A percentile compares a stretch with the other conserved stretches of the same genome.
Conservation (phyloP, 768 basidiomycete species). For the Amanita inopinata region DNA sequence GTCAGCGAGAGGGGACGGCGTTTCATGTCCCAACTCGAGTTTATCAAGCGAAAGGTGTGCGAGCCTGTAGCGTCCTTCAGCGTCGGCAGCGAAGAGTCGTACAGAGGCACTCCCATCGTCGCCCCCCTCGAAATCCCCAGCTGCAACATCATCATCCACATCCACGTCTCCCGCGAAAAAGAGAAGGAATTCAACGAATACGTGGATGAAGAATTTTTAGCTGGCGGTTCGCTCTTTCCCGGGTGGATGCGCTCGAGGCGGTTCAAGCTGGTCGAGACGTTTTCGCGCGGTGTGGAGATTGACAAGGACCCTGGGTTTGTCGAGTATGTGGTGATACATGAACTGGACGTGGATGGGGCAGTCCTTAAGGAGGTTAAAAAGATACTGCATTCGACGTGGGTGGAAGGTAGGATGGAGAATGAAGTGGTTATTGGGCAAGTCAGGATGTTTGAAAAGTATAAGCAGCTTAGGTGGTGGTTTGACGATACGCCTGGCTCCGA, state of each 20-base stretch:
- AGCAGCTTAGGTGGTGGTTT: too few species aligned
- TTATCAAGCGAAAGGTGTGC: constrained; percentile 20
- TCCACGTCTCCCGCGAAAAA: constrained; percentile 15
- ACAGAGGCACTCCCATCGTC: constrained; percentile 12
- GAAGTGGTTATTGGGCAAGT: too few species aligned
- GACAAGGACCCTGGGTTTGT: too few species aligned
- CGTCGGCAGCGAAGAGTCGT: too few species aligned
- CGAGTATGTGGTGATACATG: too few species aligned
- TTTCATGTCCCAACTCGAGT: constrained; percentile 17
- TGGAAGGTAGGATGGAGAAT: too few species aligned
- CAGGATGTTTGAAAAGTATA: too few species aligned
- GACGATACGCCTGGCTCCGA: too few species aligned
- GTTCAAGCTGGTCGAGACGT: constrained; percentile 20
- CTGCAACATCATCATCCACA: constrained; percentile 16
- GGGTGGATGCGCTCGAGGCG: constrained; percentile 23
- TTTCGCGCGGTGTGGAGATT: too few species aligned
- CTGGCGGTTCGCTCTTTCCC: constrained; percentile 18
- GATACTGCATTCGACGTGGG: too few species aligned
- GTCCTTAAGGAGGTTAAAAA: too few species aligned
- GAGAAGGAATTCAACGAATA: constrained; percentile 25
- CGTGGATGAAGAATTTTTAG: constrained; percentile 28
- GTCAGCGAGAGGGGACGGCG: constrained; percentile 19
- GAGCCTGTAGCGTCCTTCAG: constrained; percentile 13
- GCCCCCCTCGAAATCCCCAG: constrained; percentile 12
- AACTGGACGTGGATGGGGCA: too few species aligned